phyloP scores from a whole-genome alignment of 2,329 filamentous ascomycete genomes.

The Monosporascus cannonballus region DNA sequence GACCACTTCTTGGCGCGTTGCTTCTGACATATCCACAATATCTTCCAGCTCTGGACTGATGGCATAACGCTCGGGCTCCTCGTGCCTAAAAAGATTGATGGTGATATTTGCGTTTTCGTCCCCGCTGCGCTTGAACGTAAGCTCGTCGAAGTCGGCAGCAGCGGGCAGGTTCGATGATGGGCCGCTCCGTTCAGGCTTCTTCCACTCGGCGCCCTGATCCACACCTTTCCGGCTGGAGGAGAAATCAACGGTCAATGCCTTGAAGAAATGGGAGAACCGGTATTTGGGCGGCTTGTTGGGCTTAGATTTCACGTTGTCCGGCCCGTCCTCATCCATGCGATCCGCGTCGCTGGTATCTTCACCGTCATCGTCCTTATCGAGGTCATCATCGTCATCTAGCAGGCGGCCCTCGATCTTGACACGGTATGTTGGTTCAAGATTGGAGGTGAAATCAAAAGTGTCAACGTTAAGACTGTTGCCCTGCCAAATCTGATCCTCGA shows the following conservation, averaged over 20 bases:
- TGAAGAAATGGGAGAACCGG: slow-evolving; percentile 75
- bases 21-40: slow-evolving; percentile 79
- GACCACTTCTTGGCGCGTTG: slow-evolving; percentile 79
- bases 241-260: slow-evolving; percentile 68
- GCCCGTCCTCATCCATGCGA: slow-evolving; percentile 55
- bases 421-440: slow-evolving; percentile 71
- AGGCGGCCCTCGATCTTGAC: slow-evolving; percentile 89
- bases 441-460: slow-evolving; percentile 75
- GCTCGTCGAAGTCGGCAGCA: slow-evolving; percentile 76
- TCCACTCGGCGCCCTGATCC: slow-evolving; percentile 72
- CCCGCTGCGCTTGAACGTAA: slow-evolving; percentile 85
- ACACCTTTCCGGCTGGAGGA: slow-evolving; percentile 54
- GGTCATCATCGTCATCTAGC: slow-evolving; percentile 58
- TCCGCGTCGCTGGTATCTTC: slow-evolving; percentile 40
- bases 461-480: slow-evolving; percentile 61
- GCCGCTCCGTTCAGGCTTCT: slow-evolving; percentile 61
- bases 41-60: slow-evolving; percentile 75
- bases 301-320: slow-evolving; percentile 25
- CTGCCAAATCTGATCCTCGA: slow-evolving; percentile 93
- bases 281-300: slow-evolving; percentile 37
- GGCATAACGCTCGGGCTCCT: slow-evolving; percentile 77
- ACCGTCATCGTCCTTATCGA: slow-evolving; percentile 42
- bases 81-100: slow-evolving; percentile 78
- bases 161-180: slow-evolving; percentile 51
- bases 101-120: slow-evolving; percentile 91